phyloP scores from a whole-genome alignment of 768 basidiomycete genomes.

The Leccinellum rugosiceps region DNA sequence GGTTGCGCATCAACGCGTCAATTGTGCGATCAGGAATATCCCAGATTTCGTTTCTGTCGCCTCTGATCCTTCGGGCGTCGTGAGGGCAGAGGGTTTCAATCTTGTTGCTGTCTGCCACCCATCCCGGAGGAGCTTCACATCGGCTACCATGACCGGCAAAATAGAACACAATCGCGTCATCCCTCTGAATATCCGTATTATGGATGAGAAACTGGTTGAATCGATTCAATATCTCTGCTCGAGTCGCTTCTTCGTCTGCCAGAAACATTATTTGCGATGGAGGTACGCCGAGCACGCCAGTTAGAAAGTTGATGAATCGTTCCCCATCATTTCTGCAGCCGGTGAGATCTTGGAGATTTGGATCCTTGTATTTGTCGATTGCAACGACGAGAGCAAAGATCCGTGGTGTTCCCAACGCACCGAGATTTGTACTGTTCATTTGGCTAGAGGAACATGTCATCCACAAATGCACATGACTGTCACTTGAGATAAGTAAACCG shows the following conservation, averaged over 20 bases:
- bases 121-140: slow-evolving; percentile 10
- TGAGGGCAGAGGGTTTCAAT: slow-evolving; percentile 17
- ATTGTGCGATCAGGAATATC: slow-evolving; percentile 18
- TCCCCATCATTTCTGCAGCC: slow-evolving; percentile 21
- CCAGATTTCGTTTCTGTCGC: slow-evolving; percentile 2
- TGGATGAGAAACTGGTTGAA: slow-evolving; percentile 12
- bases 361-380: slow-evolving; percentile 10
- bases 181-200: slow-evolving; percentile 5
- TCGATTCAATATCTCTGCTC: not conserved
- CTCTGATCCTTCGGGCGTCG: slow-evolving; percentile 2
- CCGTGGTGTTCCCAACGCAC: slow-evolving; percentile 1
- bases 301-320: slow-evolving; percentile 13
- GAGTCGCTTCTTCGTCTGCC: slow-evolving; percentile 12
- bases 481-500: not conserved
- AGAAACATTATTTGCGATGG: slow-evolving; percentile 12
- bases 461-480: not conserved
- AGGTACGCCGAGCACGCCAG: slow-evolving; percentile 11
- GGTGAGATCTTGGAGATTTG: not conserved
- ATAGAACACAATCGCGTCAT: slow-evolving; percentile 19
- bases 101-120: slow-evolving; percentile 12
- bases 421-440: not conserved
- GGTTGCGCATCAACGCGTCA: slow-evolving; percentile 9
- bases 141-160: slow-evolving; percentile 18
- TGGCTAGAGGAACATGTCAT: not conserved
- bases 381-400: slow-evolving; percentile 20